Base-by-base conservation (phyloP, 345 rosid genomes). In the Aegle marmelos region DNA sequence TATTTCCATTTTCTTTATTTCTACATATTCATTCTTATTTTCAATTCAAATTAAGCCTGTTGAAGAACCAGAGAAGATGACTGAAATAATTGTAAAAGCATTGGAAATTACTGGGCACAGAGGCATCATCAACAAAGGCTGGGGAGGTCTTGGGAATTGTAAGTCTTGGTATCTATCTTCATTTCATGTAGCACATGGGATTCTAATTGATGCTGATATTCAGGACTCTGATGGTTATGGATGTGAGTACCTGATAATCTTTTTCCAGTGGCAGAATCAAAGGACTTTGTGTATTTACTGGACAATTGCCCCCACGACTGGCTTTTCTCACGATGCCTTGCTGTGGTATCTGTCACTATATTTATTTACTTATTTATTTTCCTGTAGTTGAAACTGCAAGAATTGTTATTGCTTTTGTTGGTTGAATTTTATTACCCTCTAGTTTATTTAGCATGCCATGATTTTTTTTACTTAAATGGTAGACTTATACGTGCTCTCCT, bases 231-330 rank as follows among this genome's bases (percentile, higher is more conserved):
- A 25, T 25, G 17, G 60, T 54, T 71, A 13, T 67, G 69, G 77
- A 50, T n/a, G 36, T 53, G 36, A 25, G 16, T 76, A 13, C 41
- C 57, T 27, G 24, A 17, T 33, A 77, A 62, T 77, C 24, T 76
- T 62, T 41, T 48, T 81, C 28, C 90, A 89, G 94, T 73, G 90
- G 79, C 84, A 80, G 84, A 88, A 66, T 66, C 79, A 41, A 80
- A 85, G 85, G 87, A 86, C 24, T 91, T 79, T 41, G 80, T 91
- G 24, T 91, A 86, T 70, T 71, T 81, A 62, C 81, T 89, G 59
- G 94, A 91, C 75, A 91, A 89, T 78, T 91, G 94, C 82, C 94
- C 92, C 53, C 94, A 89, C 34, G 94, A 91, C 78, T 91, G 94
- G 94, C 87, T 91, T 65, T 91, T 91, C 79, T 76, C 36, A 34